phyloP scores from a whole-genome alignment of 2,329 filamentous ascomycete genomes.

The Pseudohalonectria lignicola region DNA sequence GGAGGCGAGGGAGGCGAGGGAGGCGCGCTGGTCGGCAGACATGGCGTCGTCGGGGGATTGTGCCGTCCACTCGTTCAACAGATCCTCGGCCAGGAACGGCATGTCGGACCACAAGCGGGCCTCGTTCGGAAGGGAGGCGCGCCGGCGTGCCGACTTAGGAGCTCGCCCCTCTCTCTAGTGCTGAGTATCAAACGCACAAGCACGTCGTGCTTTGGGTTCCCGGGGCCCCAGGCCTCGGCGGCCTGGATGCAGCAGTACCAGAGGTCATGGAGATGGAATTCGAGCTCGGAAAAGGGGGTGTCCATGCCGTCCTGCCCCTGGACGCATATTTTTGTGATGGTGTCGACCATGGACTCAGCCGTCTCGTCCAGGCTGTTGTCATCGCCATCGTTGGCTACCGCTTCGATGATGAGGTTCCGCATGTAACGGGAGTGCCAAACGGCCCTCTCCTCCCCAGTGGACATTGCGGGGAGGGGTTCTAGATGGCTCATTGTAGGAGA shows the following conservation, averaged over 20 bases:
- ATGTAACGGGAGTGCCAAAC: too few relatives aligned
- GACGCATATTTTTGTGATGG: too few relatives aligned
- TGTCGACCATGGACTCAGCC: too few relatives aligned
- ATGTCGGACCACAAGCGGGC: background rate
- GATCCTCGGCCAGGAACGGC: background rate
- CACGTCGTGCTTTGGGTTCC: background rate
- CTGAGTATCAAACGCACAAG: background rate
- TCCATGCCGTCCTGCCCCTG: too few relatives aligned
- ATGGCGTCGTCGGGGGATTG: too few relatives aligned
- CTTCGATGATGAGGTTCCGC: too few relatives aligned
- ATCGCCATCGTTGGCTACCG: too few relatives aligned
- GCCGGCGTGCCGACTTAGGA: background rate
- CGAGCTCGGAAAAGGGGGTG: background rate
- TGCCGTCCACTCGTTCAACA: background rate
- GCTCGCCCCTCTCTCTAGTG: background rate
- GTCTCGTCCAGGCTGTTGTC: too few relatives aligned
- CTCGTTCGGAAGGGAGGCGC: background rate
- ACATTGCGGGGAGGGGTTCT: too few relatives aligned
- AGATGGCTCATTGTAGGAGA: too few relatives aligned
- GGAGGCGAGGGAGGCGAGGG: background rate
- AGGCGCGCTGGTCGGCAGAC: background rate
- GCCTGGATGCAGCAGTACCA: background rate
- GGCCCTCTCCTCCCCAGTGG: too few relatives aligned
- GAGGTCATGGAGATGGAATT: background rate
- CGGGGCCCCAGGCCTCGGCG: background rate